phyloP scores from a whole-genome alignment of 768 basidiomycete genomes.

The Astraeus odoratus region DNA sequence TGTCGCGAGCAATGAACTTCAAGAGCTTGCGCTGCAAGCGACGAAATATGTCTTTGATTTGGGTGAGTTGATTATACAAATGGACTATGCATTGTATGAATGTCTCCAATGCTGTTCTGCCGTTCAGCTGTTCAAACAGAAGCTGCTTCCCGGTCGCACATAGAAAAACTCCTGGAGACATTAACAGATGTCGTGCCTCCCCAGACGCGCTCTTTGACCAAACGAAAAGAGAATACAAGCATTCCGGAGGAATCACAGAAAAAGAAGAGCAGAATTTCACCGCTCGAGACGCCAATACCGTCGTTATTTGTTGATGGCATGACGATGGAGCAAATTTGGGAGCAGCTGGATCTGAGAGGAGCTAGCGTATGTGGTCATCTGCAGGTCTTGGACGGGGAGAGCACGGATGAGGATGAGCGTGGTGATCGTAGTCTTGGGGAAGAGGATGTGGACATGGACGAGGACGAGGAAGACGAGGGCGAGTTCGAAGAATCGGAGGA shows the following conservation, averaged over 20 bases:
- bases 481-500: slow-evolving; percentile 28
- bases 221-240: slow-evolving; percentile 37
- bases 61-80: slow-evolving; percentile 37
- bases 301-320: slow-evolving; percentile 72
- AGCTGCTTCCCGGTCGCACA: slow-evolving; percentile 50
- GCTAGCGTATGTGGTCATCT: slow-evolving; percentile 65
- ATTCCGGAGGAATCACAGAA: slow-evolving; percentile 27
- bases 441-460: slow-evolving; percentile 10
- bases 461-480: slow-evolving; percentile 25
- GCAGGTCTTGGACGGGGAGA: slow-evolving; percentile 55
- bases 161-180: slow-evolving; percentile 59
- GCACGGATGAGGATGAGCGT: slow-evolving; percentile 25
- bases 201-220: slow-evolving; percentile 37
- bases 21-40: slow-evolving; percentile 54
- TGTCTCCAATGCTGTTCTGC: not conserved
- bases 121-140: slow-evolving; percentile 63
- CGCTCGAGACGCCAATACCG: slow-evolving; percentile 64
- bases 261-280: slow-evolving; percentile 22
- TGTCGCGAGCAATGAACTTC: slow-evolving; percentile 46
- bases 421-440: slow-evolving; percentile 5
- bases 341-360: slow-evolving; percentile 80
- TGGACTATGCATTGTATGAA: not conserved
- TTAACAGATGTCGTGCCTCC: slow-evolving; percentile 63
- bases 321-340: slow-evolving; percentile 88
- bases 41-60: slow-evolving; percentile 71